These are phyloP conservation scores for Xylaria scruposa DNA, from an alignment of 495 filamentous ascomycete genomes.

Conservation along the genomic window DNA sequence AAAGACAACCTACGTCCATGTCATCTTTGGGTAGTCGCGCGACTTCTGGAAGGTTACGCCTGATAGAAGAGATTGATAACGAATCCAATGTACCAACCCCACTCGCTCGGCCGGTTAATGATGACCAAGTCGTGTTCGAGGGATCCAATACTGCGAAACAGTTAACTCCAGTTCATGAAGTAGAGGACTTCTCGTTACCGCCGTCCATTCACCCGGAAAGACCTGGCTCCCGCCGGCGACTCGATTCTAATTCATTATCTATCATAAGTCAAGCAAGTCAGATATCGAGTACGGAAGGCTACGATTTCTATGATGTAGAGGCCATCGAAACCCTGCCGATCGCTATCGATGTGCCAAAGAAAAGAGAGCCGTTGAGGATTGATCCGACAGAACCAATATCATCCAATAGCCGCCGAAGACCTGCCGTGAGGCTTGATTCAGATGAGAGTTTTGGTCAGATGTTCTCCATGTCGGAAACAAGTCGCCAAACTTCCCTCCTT, in stretches of 20 bases:
- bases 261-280: constrained; percentile 48
- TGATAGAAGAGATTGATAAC: constrained; percentile 66
- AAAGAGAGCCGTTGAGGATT: constrained; percentile 37
- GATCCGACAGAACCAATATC: constrained; percentile 41
- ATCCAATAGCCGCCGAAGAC: constrained; percentile 39
- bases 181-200: constrained; percentile 51
- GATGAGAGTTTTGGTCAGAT: constrained; percentile 77
- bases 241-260: constrained; percentile 55
- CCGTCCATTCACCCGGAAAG: constrained; percentile 42
- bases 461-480: constrained; percentile 79
- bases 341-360: constrained; percentile 49
- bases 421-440: constrained; percentile 70
- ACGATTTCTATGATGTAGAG: constrained; percentile 64
- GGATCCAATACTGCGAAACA: constrained; percentile 34
- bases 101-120: constrained; percentile 70
- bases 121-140: constrained; percentile 43
- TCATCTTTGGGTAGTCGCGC: constrained; percentile 36
- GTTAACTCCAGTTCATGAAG: constrained; percentile 50
- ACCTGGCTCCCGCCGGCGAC: constrained; percentile 43
- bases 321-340: constrained; percentile 51
- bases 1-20: constrained; percentile 44
- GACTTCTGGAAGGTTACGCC: constrained; percentile 42
- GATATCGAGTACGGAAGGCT: constrained; percentile 58
- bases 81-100: constrained; percentile 83
- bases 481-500: constrained; percentile 50